Percentiles rank a stretch among this genome's conserved stretches.
Conservation (phyloP, 164 flowering plant genomes). For the Santalum album region DNA sequence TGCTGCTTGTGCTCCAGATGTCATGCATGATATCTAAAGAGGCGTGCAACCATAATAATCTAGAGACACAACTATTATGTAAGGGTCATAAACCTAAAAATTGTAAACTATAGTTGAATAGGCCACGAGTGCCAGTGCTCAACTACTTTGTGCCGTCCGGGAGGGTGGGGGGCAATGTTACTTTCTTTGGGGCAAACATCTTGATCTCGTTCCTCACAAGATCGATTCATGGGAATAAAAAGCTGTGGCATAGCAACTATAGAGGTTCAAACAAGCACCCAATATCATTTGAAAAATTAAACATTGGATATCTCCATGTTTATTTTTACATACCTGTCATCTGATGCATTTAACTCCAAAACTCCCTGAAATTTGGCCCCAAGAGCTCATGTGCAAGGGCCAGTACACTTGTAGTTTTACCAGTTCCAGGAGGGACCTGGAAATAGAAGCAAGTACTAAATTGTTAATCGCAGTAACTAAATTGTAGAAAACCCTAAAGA, state of each 20-base stretch:
- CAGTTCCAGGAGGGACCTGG: slow-evolving; percentile 98
- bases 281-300: not conserved
- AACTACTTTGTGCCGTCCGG: slow-evolving; percentile 80
- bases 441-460: not conserved
- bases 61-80: too few relatives aligned
- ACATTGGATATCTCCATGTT: not conserved
- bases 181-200: slow-evolving; percentile 99
- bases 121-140: not conserved
- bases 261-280: not conserved
- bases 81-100: too few relatives aligned
- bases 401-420: slow-evolving; percentile 90
- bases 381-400: slow-evolving; percentile 96
- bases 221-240: slow-evolving; percentile 67
- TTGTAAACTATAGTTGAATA: too few relatives aligned
- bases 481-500: not conserved
- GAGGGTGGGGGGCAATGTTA: slow-evolving; percentile 82
- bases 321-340: slow-evolving; percentile 55
- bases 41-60: too few relatives aligned
- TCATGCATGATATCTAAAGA: too few relatives aligned
- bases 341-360: slow-evolving; percentile 93
- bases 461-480: too few relatives aligned
- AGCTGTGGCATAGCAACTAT: not conserved
- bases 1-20: slow-evolving; percentile 98
- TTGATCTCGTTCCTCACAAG: slow-evolving; percentile 97
- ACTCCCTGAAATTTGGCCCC: slow-evolving; percentile 83